Percentiles rank a stretch among this genome's conserved stretches.
Conservation (phyloP, 257 asterid species). For the Scutellaria galericulata region DNA sequence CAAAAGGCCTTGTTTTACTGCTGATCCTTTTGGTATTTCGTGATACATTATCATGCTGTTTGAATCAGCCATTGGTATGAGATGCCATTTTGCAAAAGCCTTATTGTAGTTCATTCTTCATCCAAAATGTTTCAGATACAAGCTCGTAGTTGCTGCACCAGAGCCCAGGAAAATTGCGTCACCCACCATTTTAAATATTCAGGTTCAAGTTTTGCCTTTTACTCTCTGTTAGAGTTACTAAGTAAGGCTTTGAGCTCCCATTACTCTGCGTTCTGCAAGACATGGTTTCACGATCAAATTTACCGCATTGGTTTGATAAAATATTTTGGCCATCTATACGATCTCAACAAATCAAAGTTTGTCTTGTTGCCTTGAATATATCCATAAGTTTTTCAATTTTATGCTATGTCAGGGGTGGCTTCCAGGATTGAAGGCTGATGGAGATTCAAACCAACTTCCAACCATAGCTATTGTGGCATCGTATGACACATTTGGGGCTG, state of each 20-base stretch:
- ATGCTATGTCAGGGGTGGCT: constrained; percentile 85
- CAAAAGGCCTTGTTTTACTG: neutral
- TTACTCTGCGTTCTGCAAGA: too few relatives aligned
- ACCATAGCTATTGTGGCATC: constrained; percentile 99
- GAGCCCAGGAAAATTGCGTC: constrained; percentile 90
- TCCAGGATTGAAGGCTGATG: constrained; percentile 85
- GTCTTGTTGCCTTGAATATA: too few relatives aligned
- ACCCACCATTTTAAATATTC: constrained; percentile 82
- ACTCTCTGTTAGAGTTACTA: constrained; percentile 9
- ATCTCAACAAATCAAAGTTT: too few relatives aligned
- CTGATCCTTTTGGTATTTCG: constrained; percentile 28
- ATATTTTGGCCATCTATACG: neutral
- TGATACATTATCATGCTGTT: constrained; percentile 6
- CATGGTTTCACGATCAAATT: too few relatives aligned
- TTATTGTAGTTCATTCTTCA: constrained; percentile 26
- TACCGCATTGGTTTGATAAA: neutral
- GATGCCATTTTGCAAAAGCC: constrained; percentile 5
- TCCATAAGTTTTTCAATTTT: constrained; percentile 11
- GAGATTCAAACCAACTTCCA: constrained; percentile 89
- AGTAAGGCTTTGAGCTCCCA: neutral
- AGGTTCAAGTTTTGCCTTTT: constrained; percentile 54
- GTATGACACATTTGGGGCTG: constrained; percentile 98
- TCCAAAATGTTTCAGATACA: constrained; percentile 57
- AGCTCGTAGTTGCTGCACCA: constrained; percentile 83
- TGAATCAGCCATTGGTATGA: neutral